Evolutionary conservation across 1,284 basidiomycete species (phyloP), one percentile per base, ranked within the genome.

Genomic region (Tetrapyrgos nigripes): DNA sequence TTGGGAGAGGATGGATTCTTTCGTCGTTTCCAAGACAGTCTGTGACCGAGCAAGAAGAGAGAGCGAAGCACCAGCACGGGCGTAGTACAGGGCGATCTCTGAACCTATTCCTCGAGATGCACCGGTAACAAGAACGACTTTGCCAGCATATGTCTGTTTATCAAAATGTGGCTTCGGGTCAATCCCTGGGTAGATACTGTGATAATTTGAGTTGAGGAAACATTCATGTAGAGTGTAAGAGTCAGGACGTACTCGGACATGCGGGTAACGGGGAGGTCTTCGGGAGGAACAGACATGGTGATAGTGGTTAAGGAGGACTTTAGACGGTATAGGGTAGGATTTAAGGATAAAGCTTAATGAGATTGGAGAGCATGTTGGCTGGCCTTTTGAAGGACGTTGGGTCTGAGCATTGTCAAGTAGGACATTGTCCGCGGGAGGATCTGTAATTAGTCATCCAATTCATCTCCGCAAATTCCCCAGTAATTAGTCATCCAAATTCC

Each of bases 231-330:
- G 6, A n/a, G 17, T 10, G 31, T 9, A 14, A 21, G 13, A 13
- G 11, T 9, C 5, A 26, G 11, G 11, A 31, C 50, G 27, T 37
- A 52, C 50, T 52, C 50, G 33, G 13, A n/a, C 17, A 31, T 17
- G 50, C n/a, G 27, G 31, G 50, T 52, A 9, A 52, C 50, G 31
- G 50, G 50, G 24, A 52, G 50, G 23, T 52, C 50, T 52, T 37
- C 19, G n/a, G 31, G 11, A 26, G 47, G 47, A 29, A 26, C 23
- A 50, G 47, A n/a, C 47, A 50, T 50, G 23, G 23, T 19, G 8
- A 9, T 33, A 8, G n/a, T 8, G 14, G 31, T 33, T 33, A 33
- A 8, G 31, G 31, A 33, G 14, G 31, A 33, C 9, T 8, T 33
- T 8, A 14, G 14, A 14, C 9, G 14, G 31, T 33, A 8, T 33